Evolutionary conservation across 208 protist genomes (phyloP).

Genomic region (Wallacemonas rigidus): DNA sequence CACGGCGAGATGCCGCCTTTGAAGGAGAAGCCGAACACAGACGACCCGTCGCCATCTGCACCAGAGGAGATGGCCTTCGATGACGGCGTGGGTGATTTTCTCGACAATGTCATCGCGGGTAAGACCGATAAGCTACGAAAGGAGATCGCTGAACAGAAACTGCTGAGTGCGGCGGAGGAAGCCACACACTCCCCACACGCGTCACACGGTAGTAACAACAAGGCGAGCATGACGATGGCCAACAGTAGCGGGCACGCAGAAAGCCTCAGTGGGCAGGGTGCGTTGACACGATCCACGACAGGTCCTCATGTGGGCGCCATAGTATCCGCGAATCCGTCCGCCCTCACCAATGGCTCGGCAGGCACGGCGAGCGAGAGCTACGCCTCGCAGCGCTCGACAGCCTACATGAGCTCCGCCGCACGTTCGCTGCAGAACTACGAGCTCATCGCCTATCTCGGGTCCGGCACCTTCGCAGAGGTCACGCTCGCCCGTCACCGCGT

Average conservation of each 20-base stretch:
- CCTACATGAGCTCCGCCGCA: constrained; percentile 62
- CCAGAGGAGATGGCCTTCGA: neutral
- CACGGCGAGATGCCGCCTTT: neutral
- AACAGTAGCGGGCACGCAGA: neutral
- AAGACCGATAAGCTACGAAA: constrained; percentile 59
- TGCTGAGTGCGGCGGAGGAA: constrained; percentile 33
- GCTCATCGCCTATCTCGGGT: constrained; percentile 84
- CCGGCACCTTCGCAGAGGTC: constrained; percentile 85
- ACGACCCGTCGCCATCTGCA: neutral
- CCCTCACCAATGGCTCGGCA: neutral
- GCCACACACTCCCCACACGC: constrained; percentile 6
- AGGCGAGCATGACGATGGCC: neutral
- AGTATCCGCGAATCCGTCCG: neutral
- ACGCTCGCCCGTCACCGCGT: constrained; percentile 74
- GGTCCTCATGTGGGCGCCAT: neutral
- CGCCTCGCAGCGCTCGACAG: neutral
- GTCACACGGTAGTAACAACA: constrained; percentile 11
- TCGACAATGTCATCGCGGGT: constrained; percentile 69
- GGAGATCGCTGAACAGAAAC: constrained; percentile 47
- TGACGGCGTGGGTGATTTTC: constrained; percentile 59
- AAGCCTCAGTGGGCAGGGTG: neutral
- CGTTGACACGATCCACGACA: neutral
- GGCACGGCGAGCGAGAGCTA: constrained; percentile 4
- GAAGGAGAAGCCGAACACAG: no score
- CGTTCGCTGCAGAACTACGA: constrained; percentile 85